Evolutionary conservation across 139 green algal genomes (phyloP).

Genomic region (Mychonastes homosphaera): DNA sequence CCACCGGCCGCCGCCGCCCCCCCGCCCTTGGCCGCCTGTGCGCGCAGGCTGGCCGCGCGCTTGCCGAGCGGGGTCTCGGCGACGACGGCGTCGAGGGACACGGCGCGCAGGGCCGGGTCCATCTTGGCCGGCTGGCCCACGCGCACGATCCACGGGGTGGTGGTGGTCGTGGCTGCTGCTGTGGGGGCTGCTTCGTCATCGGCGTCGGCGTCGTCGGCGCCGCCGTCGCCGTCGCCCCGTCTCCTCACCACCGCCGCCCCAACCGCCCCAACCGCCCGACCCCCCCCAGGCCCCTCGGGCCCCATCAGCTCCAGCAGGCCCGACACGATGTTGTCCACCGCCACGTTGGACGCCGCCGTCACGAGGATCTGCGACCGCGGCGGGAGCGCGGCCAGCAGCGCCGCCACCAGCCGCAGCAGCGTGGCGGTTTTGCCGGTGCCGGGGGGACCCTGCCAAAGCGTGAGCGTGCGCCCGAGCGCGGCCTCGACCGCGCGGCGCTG

Average conservation of each 20-base stretch:
- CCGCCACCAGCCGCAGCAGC: conserved; percentile 31
- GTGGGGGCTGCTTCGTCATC: conserved; percentile 7
- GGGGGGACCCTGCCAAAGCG: conserved; percentile 51
- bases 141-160: too few relatives aligned
- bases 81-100: conserved; percentile 33
- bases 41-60: conserved; percentile 16
- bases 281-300: conserved; percentile 8
- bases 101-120: conserved; percentile 21
- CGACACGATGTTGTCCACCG: conserved; percentile 51
- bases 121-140: conserved; percentile 51
- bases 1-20: conserved; percentile 5
- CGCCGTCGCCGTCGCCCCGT: too few relatives aligned
- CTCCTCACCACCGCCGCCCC: too few relatives aligned
- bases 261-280: too few relatives aligned
- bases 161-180: too few relatives aligned
- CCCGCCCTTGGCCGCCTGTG: conserved; percentile 5
- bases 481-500: conserved; percentile 30
- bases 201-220: too few relatives aligned
- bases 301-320: conserved; percentile 32
- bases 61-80: conserved; percentile 29
- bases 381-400: conserved; percentile 14
- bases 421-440: conserved; percentile 52
- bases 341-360: conserved; percentile 46
- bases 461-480: conserved; percentile 32
- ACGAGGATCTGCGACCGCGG: conserved; percentile 27